Base-by-base conservation (phyloP, 495 filamentous ascomycete species). In the Podospora appendiculata region DNA sequence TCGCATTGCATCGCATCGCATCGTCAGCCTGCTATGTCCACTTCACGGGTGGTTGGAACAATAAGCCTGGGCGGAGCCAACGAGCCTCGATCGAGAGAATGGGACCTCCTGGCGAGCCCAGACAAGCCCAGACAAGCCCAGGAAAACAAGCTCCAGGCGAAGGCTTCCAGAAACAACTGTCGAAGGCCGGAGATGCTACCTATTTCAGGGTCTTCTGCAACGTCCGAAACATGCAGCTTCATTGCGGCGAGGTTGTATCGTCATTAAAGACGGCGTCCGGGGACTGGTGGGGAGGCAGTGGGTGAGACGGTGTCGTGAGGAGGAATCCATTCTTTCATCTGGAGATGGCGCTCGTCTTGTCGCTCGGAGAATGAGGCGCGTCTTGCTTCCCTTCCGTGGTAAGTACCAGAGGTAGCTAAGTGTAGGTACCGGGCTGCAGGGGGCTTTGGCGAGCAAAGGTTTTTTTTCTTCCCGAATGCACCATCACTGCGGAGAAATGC, bases 21-120 rank as follows among this genome's bases (percentile, higher is more conserved):
- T 25, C 25, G 25, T 25, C 25, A 25, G 25, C 25, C 25, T 25
- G 25, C 25, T 25, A 25, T 25, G 25, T 25, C 25, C 25, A 25
- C 25, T 25, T 25, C 25, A 5, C 25, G 25, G 25, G 25, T 25
- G 25, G 25, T 25, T 35, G 45, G 11, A 12, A 13, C 10, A 17
- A 44, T 35, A 13, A 17, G 32, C 41, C 45, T 32, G 40, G 41
- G n/a, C 43, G 25, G 43, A 18, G 43, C 43, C 8, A 38, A 38
- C 44, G 55, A 56, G 54, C 41, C 50, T 54, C 53, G 41, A 54
- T 43, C 48, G 40, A 47, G 51, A 45, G 25, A 34, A 33, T 19
- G 7, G 12, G 19, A 32, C 18, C 41, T 38, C n/a, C 41, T 51
- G 51, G 38, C 52, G 45, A 56, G 53, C 19, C 48, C 16, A 32